A percentile compares a stretch with the other conserved stretches of the same genome.
Conservation (phyloP, 257 asterid species). For the Ballota nigra region DNA sequence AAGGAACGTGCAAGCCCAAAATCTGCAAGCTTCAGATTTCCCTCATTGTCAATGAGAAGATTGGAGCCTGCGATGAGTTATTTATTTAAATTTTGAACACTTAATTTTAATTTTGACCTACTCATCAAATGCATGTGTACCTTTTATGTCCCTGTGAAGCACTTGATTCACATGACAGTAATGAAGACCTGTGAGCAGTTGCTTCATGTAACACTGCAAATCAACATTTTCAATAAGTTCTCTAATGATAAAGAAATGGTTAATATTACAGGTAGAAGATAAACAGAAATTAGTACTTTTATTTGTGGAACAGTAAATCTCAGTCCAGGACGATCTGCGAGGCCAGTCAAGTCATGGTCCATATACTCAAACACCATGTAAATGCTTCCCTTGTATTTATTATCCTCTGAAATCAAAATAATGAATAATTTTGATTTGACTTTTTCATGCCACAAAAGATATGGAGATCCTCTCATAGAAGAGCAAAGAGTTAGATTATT, state of each 20-base stretch:
- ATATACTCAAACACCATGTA: slow-evolving; percentile 98
- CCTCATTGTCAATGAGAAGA: slow-evolving; percentile 92
- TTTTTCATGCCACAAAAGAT: slow-evolving; percentile 17
- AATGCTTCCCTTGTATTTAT: slow-evolving; percentile 83
- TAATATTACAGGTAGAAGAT: not conserved
- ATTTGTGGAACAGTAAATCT: slow-evolving; percentile 91
- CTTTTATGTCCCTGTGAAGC: slow-evolving; percentile 98
- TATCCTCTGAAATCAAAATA: slow-evolving; percentile 50
- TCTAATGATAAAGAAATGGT: slow-evolving; percentile 24
- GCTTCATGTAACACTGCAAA: slow-evolving; percentile 94
- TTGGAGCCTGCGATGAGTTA: slow-evolving; percentile 69
- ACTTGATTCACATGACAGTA: slow-evolving; percentile 93
- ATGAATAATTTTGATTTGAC: slow-evolving; percentile 14
- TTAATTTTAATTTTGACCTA: slow-evolving; percentile 5
- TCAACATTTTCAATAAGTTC: slow-evolving; percentile 21
- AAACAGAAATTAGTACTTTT: slow-evolving; percentile 53
- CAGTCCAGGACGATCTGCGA: slow-evolving; percentile 95
- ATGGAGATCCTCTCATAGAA: not conserved
- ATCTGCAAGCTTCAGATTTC: slow-evolving; percentile 96
- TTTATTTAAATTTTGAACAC: slow-evolving; percentile 9
- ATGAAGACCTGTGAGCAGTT: slow-evolving; percentile 91
- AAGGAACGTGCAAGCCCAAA: slow-evolving; percentile 92
- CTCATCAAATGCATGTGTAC: slow-evolving; percentile 32
- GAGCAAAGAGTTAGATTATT: slow-evolving; percentile 24
- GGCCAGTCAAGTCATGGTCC: slow-evolving; percentile 98